Evolutionary conservation across 2,329 filamentous ascomycete genomes (phyloP).

Genomic region (Neurospora crassa): DNA sequence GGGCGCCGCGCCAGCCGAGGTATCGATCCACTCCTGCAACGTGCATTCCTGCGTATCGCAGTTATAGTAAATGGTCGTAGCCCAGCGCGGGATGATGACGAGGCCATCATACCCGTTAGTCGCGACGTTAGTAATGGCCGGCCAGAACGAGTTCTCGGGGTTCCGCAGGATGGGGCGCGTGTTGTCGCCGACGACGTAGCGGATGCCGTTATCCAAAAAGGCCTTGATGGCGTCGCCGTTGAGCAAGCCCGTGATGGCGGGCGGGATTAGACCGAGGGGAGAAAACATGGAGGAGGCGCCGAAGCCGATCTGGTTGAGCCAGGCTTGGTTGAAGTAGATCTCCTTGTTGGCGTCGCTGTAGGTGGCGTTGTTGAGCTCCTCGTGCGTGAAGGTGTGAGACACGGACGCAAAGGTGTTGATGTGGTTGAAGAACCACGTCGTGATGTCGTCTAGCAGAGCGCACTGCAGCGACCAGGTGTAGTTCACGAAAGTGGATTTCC

Average conservation of each 20-base stretch:
- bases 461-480: constrained; percentile 43
- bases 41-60: constrained; percentile 49
- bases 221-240: constrained; percentile 53
- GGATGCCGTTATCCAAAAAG: constrained; percentile 50
- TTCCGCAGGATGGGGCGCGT: constrained; percentile 46
- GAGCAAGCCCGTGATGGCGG: constrained; percentile 53
- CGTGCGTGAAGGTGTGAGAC: constrained; percentile 55
- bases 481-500: constrained; percentile 40
- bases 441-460: constrained; percentile 37
- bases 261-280: constrained; percentile 46
- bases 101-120: constrained; percentile 46
- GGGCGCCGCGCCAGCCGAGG: constrained; percentile 42
- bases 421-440: constrained; percentile 48
- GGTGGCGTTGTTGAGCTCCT: constrained; percentile 35
- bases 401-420: constrained; percentile 45
- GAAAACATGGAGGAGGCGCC: constrained; percentile 37
- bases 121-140: constrained; percentile 40
- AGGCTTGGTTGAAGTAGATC: constrained; percentile 50
- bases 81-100: constrained; percentile 49
- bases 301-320: constrained; percentile 45
- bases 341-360: constrained; percentile 41
- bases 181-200: constrained; percentile 54
- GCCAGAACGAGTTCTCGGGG: constrained; percentile 41
- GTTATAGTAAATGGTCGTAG: constrained; percentile 56
- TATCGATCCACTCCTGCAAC: constrained; percentile 49